phyloP scores from a whole-genome alignment of 179 eudicot species.

The Silene vulgaris region DNA sequence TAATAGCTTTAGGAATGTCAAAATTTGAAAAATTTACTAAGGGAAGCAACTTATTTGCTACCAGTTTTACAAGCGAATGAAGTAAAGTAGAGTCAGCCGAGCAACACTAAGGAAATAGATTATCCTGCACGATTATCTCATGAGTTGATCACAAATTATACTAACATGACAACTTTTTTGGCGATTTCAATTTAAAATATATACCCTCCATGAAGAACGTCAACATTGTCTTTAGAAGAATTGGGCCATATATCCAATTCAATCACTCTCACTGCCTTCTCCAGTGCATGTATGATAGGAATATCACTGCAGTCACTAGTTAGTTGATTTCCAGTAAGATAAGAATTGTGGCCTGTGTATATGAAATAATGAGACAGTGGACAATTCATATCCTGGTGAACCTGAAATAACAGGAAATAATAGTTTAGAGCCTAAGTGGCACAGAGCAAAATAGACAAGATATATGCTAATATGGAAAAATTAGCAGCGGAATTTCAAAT shows the following conservation, averaged over 20 bases:
- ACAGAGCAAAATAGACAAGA: neutral
- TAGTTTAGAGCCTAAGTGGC: neutral
- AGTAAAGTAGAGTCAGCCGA: neutral
- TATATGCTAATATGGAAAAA: conserved; percentile 1
- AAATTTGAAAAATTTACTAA: neutral
- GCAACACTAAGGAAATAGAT: neutral
- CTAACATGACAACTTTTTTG: neutral
- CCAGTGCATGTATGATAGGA: conserved; percentile 70
- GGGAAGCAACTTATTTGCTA: neutral
- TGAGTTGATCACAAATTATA: neutral
- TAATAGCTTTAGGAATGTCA: conserved; percentile 9
- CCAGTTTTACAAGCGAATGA: neutral
- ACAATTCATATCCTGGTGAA: conserved; percentile 79
- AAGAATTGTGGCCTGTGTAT: conserved; percentile 91
- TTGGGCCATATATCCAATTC: conserved; percentile 97
- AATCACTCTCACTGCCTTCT: conserved; percentile 79
- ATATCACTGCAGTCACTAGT: conserved; percentile 85
- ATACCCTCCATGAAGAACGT: conserved; percentile 96
- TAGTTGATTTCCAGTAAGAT: conserved; percentile 88
- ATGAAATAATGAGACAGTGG: conserved; percentile 89
- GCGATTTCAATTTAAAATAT: neutral
- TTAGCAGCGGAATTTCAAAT: neutral
- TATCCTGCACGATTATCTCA: neutral
- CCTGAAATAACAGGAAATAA: conserved; percentile 37
- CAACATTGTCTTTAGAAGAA: conserved; percentile 59